Evolutionary conservation across 2,329 filamentous ascomycete species (phyloP).

Genomic region (Colletotrichum zoysiae): DNA sequence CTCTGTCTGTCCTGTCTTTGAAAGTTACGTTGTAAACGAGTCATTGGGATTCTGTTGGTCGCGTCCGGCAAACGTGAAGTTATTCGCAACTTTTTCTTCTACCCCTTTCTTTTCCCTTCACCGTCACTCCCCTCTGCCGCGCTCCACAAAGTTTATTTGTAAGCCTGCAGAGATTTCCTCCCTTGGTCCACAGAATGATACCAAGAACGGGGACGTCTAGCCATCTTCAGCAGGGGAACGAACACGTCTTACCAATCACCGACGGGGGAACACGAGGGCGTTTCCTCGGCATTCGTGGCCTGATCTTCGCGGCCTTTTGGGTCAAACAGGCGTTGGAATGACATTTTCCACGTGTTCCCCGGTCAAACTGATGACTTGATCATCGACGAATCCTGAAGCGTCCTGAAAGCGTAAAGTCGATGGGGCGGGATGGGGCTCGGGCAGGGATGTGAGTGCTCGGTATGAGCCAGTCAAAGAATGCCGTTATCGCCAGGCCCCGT

Average conservation of each 20-base stretch:
- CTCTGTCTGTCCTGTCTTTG: not conserved
- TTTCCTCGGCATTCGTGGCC: constrained; percentile 17
- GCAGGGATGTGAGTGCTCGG: constrained; percentile 30
- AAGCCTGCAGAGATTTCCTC: constrained; percentile 3
- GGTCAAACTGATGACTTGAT: not conserved
- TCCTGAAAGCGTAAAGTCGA: constrained; percentile 4
- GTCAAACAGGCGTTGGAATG: not conserved
- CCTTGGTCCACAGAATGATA: not conserved
- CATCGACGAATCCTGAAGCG: constrained; percentile 6
- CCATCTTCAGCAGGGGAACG: not conserved
- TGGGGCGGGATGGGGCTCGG: constrained; percentile 10
- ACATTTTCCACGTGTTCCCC: not conserved
- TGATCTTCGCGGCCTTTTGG: not conserved
- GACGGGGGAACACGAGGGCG: constrained; percentile 6
- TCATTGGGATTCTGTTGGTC: not conserved
- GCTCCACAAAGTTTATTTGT: not conserved
- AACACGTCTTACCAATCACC: constrained; percentile 5
- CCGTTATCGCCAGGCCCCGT: constrained; percentile 18
- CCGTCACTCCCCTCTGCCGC: not conserved
- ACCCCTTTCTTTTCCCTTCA: not conserved
- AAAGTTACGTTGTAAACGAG: too few relatives aligned
- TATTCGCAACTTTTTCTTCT: constrained; percentile 19
- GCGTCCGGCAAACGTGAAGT: constrained; percentile 1
- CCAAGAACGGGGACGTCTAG: not conserved
- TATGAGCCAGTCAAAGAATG: not conserved